These are phyloP conservation scores for Smittium culicis DNA, from an alignment of 371 early-diverging fungal species.

Conservation along the genomic window DNA sequence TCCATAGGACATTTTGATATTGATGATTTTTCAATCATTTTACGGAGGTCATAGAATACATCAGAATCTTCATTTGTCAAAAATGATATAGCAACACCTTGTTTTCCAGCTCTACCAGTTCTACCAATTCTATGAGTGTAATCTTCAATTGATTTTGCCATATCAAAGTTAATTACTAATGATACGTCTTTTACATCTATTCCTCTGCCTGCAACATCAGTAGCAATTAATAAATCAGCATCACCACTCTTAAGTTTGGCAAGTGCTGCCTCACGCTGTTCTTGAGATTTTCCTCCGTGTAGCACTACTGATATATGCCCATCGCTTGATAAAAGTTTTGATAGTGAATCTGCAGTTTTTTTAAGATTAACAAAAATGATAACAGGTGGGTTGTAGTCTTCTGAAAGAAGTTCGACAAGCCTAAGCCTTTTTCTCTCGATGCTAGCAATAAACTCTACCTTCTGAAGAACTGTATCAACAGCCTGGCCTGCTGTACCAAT, in stretches of 20 bases:
- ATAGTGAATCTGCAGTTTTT: constrained; percentile 33
- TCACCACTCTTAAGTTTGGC: constrained; percentile 55
- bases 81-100: constrained; percentile 91
- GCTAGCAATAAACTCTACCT: constrained; percentile 80
- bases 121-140: constrained; percentile 97
- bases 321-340: not conserved
- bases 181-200: constrained; percentile 96
- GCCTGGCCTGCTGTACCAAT: constrained; percentile 97
- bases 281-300: constrained; percentile 93
- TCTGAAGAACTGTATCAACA: constrained; percentile 85
- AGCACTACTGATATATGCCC: constrained; percentile 50
- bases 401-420: not conserved
- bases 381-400: constrained; percentile 63
- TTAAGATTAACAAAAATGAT: constrained; percentile 97
- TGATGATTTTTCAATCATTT: constrained; percentile 69
- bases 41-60: constrained; percentile 77
- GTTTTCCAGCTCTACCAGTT: constrained; percentile 92
- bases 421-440: constrained; percentile 62
- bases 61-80: constrained; percentile 67
- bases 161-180: constrained; percentile 93
- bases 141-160: constrained; percentile 94
- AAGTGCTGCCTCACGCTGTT: constrained; percentile 70
- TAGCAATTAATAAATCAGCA: constrained; percentile 78
- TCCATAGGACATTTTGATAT: constrained; percentile 73
- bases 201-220: constrained; percentile 97